Percentiles rank a stretch among this genome's conserved stretches.
Conservation (phyloP, 2,329 filamentous ascomycete genomes). For the Pyrenophora teres region DNA sequence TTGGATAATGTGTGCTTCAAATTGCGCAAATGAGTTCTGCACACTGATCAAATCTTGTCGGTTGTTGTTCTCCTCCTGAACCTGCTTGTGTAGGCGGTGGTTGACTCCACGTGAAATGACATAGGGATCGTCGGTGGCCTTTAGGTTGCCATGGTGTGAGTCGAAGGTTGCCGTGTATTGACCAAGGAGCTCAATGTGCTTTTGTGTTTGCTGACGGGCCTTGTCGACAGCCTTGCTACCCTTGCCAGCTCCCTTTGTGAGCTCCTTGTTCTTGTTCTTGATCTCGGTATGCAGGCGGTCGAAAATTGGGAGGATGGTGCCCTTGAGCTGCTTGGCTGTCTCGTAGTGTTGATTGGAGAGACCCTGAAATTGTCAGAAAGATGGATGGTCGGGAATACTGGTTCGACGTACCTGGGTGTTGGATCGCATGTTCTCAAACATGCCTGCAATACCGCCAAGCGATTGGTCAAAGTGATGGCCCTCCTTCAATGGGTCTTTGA, state of each 20-base stretch:
- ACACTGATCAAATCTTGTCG: conserved; percentile 86
- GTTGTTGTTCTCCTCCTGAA: conserved; percentile 95
- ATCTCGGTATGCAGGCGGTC: conserved; percentile 93
- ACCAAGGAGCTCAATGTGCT: conserved; percentile 92
- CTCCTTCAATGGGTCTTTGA: conserved; percentile 83
- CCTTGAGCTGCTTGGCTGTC: conserved; percentile 88
- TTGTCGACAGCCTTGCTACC: conserved; percentile 90
- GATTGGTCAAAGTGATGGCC: conserved; percentile 91
- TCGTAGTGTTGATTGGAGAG: conserved; percentile 88
- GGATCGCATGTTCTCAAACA: conserved; percentile 91
- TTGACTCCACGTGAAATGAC: conserved; percentile 79
- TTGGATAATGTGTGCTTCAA: conserved; percentile 83
- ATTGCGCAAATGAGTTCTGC: conserved; percentile 86
- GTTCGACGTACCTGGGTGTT: conserved; percentile 72
- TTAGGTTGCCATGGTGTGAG: conserved; percentile 72
- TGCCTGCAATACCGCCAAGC: conserved; percentile 81
- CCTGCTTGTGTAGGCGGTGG: conserved; percentile 85
- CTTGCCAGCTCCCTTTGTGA: conserved; percentile 79
- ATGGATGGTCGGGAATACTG: accelerated
- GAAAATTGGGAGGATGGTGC: conserved; percentile 82
- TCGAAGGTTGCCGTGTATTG: conserved; percentile 83
- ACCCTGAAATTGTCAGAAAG: conserved; percentile 56
- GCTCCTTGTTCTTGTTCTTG: conserved; percentile 93
- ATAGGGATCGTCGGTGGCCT: conserved; percentile 82
- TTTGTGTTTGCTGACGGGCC: conserved; percentile 82